These are phyloP conservation scores for Areca catechu DNA, from an alignment of 176 grass and related monocot species.

Conservation along the genomic window DNA sequence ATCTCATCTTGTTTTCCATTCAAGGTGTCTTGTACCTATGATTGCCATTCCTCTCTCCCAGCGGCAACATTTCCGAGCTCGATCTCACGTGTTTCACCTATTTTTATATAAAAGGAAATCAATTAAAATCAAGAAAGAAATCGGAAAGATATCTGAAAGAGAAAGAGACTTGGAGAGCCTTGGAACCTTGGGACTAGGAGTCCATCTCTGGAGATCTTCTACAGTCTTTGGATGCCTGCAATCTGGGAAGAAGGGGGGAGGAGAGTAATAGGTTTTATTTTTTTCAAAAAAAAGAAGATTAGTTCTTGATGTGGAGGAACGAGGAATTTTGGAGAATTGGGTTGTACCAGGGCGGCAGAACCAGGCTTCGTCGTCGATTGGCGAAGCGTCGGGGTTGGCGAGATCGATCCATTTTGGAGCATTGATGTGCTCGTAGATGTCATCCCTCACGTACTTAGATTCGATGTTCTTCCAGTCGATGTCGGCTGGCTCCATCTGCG, in stretches of 20 bases:
- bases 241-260: slow-evolving; percentile 41
- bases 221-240: slow-evolving; percentile 67
- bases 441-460: slow-evolving; percentile 70
- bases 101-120: not conserved
- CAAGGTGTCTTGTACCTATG: slow-evolving; percentile 17
- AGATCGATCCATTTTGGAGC: slow-evolving; percentile 87
- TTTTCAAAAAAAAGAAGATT: not conserved
- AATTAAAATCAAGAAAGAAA: not conserved
- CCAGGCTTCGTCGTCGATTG: slow-evolving; percentile 65
- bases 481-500: slow-evolving; percentile 63
- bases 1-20: not conserved
- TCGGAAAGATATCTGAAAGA: slow-evolving; percentile 1
- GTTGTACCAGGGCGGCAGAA: slow-evolving; percentile 83
- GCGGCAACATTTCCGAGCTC: slow-evolving; percentile 60
- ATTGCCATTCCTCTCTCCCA: slow-evolving; percentile 45
- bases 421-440: slow-evolving; percentile 77
- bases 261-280: not conserved
- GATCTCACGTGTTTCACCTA: slow-evolving; percentile 74
- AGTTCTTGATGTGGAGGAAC: not conserved
- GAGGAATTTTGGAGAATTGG: too few species aligned
- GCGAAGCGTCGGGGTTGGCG: slow-evolving; percentile 28
- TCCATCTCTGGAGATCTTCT: slow-evolving; percentile 60
- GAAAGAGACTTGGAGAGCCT: not conserved
- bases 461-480: slow-evolving; percentile 87
- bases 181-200: slow-evolving; percentile 62